Conservation (phyloP, 139 green algal genomes). For the Microglena sp. region DNA sequence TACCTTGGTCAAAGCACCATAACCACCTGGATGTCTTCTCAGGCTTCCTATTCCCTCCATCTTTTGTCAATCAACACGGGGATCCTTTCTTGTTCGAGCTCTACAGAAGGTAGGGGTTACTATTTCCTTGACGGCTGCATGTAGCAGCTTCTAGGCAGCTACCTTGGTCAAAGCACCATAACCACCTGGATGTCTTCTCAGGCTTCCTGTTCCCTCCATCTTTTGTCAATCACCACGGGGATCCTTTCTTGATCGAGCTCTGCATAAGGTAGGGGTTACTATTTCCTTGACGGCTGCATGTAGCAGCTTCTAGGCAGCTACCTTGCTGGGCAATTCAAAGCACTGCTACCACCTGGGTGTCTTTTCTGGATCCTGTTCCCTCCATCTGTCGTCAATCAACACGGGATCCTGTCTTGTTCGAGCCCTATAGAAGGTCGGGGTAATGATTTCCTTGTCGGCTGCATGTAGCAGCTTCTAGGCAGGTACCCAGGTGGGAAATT, state of each 20-base stretch:
- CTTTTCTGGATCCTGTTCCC: slow-evolving; percentile 21
- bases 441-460: too few species aligned
- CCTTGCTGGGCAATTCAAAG: too few species aligned
- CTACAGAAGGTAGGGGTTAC: too few species aligned
- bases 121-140: too few species aligned
- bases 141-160: too few species aligned
- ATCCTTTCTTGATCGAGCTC: slow-evolving; percentile 28
- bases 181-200: slow-evolving; percentile 17
- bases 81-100: slow-evolving; percentile 30
- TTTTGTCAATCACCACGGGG: slow-evolving; percentile 24
- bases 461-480: too few species aligned
- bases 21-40: slow-evolving; percentile 16
- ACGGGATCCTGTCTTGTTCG: slow-evolving; percentile 28
- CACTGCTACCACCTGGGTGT: slow-evolving; percentile 14
- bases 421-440: too few species aligned
- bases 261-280: too few species aligned
- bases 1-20: too few species aligned
- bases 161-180: slow-evolving; percentile 10
- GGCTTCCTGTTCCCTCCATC: slow-evolving; percentile 13
- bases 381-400: slow-evolving; percentile 15
- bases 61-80: slow-evolving; percentile 22
- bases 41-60: slow-evolving; percentile 14
- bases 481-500: too few species aligned
- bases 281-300: too few species aligned
- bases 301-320: too few species aligned